phyloP scores from a whole-genome alignment of 768 basidiomycete species.

The Trametes punicea region DNA sequence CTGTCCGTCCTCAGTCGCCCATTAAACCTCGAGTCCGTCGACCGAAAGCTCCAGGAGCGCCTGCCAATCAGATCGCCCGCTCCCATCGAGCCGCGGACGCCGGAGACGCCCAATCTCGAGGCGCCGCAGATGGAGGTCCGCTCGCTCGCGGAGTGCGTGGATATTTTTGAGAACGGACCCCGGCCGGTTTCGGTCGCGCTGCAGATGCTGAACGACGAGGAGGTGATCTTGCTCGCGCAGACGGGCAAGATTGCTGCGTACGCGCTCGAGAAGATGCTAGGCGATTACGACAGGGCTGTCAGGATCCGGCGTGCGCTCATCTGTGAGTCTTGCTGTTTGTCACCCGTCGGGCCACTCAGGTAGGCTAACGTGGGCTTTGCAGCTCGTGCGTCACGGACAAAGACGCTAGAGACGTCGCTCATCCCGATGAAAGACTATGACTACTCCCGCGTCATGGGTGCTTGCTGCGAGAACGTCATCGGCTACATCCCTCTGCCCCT shows the following conservation, averaged over 20 bases:
- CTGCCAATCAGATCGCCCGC: conserved; percentile 25
- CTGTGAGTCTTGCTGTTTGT: conserved; percentile 52
- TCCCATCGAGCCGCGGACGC: conserved; percentile 23
- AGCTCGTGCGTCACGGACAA: conserved; percentile 84
- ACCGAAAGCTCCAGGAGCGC: conserved; percentile 44
- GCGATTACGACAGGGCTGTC: conserved; percentile 84
- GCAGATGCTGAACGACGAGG: conserved; percentile 80
- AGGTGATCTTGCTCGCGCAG: conserved; percentile 83
- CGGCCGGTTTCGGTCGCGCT: conserved; percentile 55
- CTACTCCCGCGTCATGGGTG: conserved; percentile 90
- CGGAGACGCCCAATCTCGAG: conserved; percentile 18
- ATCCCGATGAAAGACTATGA: conserved; percentile 86
- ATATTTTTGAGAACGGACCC: conserved; percentile 74
- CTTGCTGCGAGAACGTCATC: conserved; percentile 98
- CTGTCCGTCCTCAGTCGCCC: conserved; percentile 29
- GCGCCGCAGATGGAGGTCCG: conserved; percentile 33
- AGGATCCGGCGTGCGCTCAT: conserved; percentile 82
- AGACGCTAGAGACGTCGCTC: conserved; percentile 79
- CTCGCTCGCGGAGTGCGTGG: conserved; percentile 72
- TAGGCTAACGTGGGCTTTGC: no score
- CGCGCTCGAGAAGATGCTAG: conserved; percentile 92
- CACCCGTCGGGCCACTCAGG: not conserved
- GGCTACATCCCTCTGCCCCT: conserved; percentile 96
- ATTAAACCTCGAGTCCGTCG: conserved; percentile 56
- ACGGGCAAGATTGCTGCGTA: conserved; percentile 94